phyloP scores from a whole-genome alignment of 2,329 filamentous ascomycete species.

The Colletotrichum cordylinicola region DNA sequence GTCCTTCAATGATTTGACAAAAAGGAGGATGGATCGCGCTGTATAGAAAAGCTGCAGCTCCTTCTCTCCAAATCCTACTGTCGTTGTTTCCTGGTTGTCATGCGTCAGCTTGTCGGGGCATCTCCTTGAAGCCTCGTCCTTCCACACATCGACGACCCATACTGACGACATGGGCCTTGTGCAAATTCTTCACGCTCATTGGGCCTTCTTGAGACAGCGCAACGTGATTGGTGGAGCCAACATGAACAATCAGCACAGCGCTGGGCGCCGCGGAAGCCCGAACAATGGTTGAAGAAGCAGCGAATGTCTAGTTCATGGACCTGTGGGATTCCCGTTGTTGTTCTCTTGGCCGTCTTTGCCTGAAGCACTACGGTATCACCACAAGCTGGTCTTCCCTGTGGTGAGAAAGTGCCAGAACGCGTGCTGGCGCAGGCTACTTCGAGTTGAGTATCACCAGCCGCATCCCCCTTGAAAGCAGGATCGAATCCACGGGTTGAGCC shows the following conservation, averaged over 20 bases:
- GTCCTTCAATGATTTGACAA: background rate
- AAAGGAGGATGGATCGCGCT: background rate
- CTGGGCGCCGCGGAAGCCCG: background rate
- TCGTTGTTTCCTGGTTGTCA: background rate
- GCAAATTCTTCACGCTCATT: background rate
- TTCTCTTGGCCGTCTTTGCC: background rate
- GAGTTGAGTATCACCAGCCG: background rate
- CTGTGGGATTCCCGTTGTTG: background rate
- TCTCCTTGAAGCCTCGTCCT: background rate
- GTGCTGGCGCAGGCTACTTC: background rate
- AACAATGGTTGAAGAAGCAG: background rate
- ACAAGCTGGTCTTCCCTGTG: background rate
- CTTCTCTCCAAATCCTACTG: background rate
- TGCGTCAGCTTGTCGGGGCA: background rate
- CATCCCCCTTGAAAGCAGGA: background rate
- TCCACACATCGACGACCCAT: background rate
- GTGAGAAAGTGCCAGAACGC: background rate
- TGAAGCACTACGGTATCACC: background rate
- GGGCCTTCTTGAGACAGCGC: background rate
- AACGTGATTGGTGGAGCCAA: background rate
- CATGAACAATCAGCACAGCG: background rate
- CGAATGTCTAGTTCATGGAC: background rate
- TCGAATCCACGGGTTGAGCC: rapidly evolving
- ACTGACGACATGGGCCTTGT: background rate
- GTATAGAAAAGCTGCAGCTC: background rate